phyloP scores from a whole-genome alignment of 1,284 basidiomycete genomes.

The Paramarasmius palmivorus region DNA sequence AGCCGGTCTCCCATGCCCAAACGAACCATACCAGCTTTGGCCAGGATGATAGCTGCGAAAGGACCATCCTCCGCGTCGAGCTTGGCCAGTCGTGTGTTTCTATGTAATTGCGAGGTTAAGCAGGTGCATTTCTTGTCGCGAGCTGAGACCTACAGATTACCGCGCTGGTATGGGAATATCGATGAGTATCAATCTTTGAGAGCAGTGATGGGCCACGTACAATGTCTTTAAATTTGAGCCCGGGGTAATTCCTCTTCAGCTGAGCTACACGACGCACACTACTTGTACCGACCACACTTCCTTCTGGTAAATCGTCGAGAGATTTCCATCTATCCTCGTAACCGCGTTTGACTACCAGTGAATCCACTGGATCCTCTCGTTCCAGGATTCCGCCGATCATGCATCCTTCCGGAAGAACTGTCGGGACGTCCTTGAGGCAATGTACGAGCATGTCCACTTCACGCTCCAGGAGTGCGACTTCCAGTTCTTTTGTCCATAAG shows the following conservation, averaged over 20 bases:
- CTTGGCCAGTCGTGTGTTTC: conserved; percentile 86
- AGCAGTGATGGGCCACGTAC: conserved; percentile 50
- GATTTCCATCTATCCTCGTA: conserved; percentile 62
- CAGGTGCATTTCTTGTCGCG: conserved; percentile 1
- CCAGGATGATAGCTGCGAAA: conserved; percentile 90
- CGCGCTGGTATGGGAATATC: conserved; percentile 49
- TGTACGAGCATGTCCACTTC: conserved; percentile 94
- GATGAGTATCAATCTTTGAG: conserved; percentile 13
- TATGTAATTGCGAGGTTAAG: conserved; percentile 9
- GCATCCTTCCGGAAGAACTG: conserved; percentile 81
- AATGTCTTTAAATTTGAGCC: conserved; percentile 86
- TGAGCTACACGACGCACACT: conserved; percentile 94
- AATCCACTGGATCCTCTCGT: conserved; percentile 90
- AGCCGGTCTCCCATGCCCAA: conserved; percentile 78
- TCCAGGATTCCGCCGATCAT: conserved; percentile 85
- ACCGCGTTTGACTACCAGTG: conserved; percentile 84
- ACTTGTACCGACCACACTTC: conserved; percentile 92
- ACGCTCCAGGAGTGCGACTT: conserved; percentile 74
- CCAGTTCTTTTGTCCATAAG: conserved; percentile 95
- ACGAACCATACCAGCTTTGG: conserved; percentile 91
- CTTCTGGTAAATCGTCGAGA: conserved; percentile 85
- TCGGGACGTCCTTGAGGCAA: conserved; percentile 94
- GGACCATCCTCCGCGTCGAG: conserved; percentile 86
- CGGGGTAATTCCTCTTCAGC: conserved; percentile 78
- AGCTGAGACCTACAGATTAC: conserved; percentile 66